Percentiles rank a stretch among this genome's conserved stretches.
These are phyloP conservation scores for Flaveria robusta DNA, from an alignment of 129 eudicot genomes.

Conservation along the genomic window DNA sequence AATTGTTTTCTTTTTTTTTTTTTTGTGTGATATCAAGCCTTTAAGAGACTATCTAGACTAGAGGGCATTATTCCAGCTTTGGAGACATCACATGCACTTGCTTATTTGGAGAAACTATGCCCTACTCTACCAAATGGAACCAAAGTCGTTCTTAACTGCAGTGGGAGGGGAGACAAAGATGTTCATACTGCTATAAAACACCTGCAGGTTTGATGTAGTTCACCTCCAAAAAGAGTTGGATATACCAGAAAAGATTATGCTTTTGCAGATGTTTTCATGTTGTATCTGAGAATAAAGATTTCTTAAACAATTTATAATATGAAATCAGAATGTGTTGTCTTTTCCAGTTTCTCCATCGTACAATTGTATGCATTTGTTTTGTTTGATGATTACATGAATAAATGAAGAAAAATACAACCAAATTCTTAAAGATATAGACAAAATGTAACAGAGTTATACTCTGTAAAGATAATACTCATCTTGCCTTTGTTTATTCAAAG, in stretches of 20 bases:
- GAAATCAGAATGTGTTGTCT: neutral
- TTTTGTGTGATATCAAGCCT: constrained; percentile 52
- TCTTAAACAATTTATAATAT: neutral
- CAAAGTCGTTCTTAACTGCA: constrained; percentile 80
- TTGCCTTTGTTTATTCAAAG: constrained; percentile 21
- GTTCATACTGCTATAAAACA: constrained; percentile 82
- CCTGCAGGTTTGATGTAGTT: constrained; percentile 49
- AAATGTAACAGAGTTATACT: neutral
- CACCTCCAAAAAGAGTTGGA: constrained; percentile 14
- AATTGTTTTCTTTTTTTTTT: no score
- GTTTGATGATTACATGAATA: constrained; percentile 3
- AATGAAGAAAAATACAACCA: neutral
- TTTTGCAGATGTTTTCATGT: constrained; percentile 17
- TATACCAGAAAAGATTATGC: neutral
- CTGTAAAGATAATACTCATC: constrained; percentile 34
- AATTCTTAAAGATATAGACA: constrained; percentile 21
- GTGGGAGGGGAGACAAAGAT: constrained; percentile 97
- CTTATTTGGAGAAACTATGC: constrained; percentile 76
- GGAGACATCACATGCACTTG: constrained; percentile 92
- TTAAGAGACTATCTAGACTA: constrained; percentile 70
- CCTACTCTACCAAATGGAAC: constrained; percentile 79
- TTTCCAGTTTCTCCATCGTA: neutral
- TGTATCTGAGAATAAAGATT: constrained; percentile 9
- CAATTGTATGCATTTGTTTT: constrained; percentile 7
- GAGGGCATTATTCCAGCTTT: constrained; percentile 95